Base-by-base conservation (phyloP, 768 basidiomycete species). In the Lactifluus volemus region DNA sequence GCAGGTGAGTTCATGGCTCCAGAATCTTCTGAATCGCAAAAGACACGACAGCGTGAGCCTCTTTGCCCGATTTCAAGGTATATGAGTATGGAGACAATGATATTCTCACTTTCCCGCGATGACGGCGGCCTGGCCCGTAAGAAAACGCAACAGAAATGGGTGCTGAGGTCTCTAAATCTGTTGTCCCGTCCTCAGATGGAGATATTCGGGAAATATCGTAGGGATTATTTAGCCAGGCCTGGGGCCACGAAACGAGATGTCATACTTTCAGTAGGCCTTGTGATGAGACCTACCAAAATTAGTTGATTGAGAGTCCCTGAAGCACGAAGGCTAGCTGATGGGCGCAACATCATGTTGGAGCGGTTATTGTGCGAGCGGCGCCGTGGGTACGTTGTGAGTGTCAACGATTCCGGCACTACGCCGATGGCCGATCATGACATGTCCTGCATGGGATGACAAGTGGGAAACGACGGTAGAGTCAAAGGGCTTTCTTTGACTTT, bases 271-370 rank as follows among this genome's bases (percentile, higher is more conserved):
- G 32, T 44, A 17, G 39, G 25, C 61, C 61, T 49, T 44, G 61
- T 58, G 61, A 58, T 49, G 38, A 32, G 49, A 9, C 10, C 52
- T 54, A 32, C 61, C 41, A 58, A 58, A 58, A 54, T 49, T 8
- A 21, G 52, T 30, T 42, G 52, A 58, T 51, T 49, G 39, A n/a
- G 45, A 58, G 32, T 42, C 49, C 48, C 44, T 29, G 56, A 44
- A 58, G 58, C 41, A 42, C 29, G 47, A 58, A 62, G 56, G 30
- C 52, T 53, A 58, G 56, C 52, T 63, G 61, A 63, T 54, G 61
- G 61, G 61, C 61, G 61, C 61, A 63, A 39, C 51, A 3, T 58
- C 61, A 62, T 30, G 45, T 62, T 58, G 52, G 32, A 41, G 25
- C 52, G 57, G 56, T 32, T 49, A 49, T 61, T 39, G 55, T 15